Percentiles rank a stretch among this genome's conserved stretches.
Evolutionary conservation across 768 basidiomycete species (phyloP).

Genomic region (Lactarius indigo): DNA sequence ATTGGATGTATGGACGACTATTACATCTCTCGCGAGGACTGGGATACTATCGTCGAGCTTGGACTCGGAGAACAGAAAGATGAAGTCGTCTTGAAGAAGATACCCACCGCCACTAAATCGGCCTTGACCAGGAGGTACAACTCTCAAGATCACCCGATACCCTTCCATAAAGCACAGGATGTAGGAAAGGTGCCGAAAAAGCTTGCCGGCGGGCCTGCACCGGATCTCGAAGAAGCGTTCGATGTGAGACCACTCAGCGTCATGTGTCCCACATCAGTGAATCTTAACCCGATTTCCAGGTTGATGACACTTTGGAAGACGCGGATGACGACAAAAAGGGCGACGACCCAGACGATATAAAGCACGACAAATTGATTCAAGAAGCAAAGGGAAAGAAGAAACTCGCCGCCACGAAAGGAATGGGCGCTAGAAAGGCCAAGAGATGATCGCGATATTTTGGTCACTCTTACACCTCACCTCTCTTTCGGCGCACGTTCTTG

Average conservation of each 20-base stretch:
- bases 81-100: slow-evolving; percentile 76
- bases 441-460: background rate
- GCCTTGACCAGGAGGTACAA: slow-evolving; percentile 93
- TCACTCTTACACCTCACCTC: background rate
- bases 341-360: slow-evolving; percentile 27
- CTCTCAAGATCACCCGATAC: slow-evolving; percentile 82
- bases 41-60: slow-evolving; percentile 93
- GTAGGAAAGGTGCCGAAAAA: slow-evolving; percentile 80
- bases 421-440: slow-evolving; percentile 22
- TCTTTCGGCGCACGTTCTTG: slow-evolving; percentile 1
- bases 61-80: slow-evolving; percentile 81
- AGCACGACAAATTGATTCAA: slow-evolving; percentile 35
- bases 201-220: slow-evolving; percentile 64
- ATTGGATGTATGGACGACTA: slow-evolving; percentile 93
- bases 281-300: slow-evolving; percentile 11
- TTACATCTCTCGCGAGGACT: slow-evolving; percentile 89
- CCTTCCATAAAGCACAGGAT: slow-evolving; percentile 88
- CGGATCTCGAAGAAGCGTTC: slow-evolving; percentile 90
- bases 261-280: background rate
- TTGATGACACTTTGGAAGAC: slow-evolving; percentile 26
- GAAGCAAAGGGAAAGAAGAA: slow-evolving; percentile 17
- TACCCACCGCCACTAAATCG: slow-evolving; percentile 75
- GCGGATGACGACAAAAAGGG: slow-evolving; percentile 26
- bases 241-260: slow-evolving; percentile 48
- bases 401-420: slow-evolving; percentile 12